Base-by-base conservation (phyloP, 352 stramenopile genomes). In the Phytophthora litchii region DNA sequence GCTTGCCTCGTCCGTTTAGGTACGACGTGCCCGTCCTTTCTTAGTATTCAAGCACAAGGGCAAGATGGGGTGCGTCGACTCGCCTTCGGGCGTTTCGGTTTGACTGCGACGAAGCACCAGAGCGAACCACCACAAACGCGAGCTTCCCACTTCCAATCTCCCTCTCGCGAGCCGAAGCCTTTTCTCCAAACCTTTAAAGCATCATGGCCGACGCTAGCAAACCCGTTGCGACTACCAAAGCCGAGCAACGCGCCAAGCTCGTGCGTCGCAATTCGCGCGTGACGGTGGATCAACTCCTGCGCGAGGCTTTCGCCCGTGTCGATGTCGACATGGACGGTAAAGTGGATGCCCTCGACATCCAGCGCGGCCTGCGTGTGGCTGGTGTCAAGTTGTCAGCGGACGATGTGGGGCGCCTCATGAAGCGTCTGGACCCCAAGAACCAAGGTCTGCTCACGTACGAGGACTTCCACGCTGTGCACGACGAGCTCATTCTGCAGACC, bases 251-350 rank as follows among this genome's bases (percentile, higher is more conserved):
- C 8, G 66, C 66, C n/a, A 71, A 63, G 53, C 75, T 94, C 35
- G 67, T 92, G 61, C 84, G 84, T 36, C 82, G 84, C 75, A 88
- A 81, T 61, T 94, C 84, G 64, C 84, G 84, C 49, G 60, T 91
- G 41, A 91, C 84, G 5, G 84, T 94, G 11, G 84, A 94, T 64
- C 62, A 79, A 35, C 67, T 94, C 25, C 66, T 94, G 41, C 76
- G 71, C 37, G 82, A 92, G 32, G 72, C 84, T 14, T 94, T 94
- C 68, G 77, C 83, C 54, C 80, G 80, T 43, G 71, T 92, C 11
- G 84, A 94, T 65, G 65, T 67, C n/a, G 68, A 92, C 55, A 63
- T 75, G 43, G 80, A 91, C 58, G 84, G 84, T 54, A 76, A 77
- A 19, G 84, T 94, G 34, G 70, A 88, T 57, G 80, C 77, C 12